Evolutionary conservation across 768 basidiomycete species (phyloP), one percentile per base, ranked within the genome.

Genomic region (Mycena vitilis): DNA sequence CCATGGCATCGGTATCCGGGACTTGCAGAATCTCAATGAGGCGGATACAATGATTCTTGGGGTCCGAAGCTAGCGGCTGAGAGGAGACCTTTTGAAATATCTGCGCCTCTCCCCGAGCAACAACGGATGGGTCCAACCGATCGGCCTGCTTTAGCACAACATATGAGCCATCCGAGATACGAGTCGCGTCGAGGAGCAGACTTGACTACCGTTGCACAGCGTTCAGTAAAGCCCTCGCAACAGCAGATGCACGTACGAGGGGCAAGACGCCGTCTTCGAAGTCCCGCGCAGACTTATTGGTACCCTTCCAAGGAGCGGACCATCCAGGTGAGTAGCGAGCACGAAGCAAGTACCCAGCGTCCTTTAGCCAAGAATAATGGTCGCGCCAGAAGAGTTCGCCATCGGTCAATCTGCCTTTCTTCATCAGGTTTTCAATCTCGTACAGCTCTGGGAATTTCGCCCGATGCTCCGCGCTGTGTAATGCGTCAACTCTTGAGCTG

Each of bases 1-100:
- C 55, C 13, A 38, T 51, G 18, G 68, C 30, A 0, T 71, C 65
- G 5, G 65, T 66, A 18, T 74, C 72, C 12, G 76, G 74, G 4
- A 75, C 56, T 9, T 70, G 36, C 4, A 79, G 36, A 22, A 76
- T 62, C 22, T 80, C 77, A 25, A 69, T 63, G 0, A 79, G 25
- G 1, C 75, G 76, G 18, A 78, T 71, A 55, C 76, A 78, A 57
- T 78, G 80, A 62, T 81, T 81, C 5, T 64, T 60, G 6, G 77
- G 69, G 42, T 80, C 68, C 10, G 68, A 63, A 18, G 37, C 47
- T 22, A 77, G 60, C 3, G 65, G 60, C 20, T 70, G 66, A 0
- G 65, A 64, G 4, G 74, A 77, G 34, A 80, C 67, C 5, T 52
- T 66, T 13, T 44, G 30, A 25, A 60, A 37, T 12, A 66, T 60